Percentiles rank a stretch among this genome's conserved stretches.
Conservation (phyloP, 805 yeast genomes). For the Candida golubevii region DNA sequence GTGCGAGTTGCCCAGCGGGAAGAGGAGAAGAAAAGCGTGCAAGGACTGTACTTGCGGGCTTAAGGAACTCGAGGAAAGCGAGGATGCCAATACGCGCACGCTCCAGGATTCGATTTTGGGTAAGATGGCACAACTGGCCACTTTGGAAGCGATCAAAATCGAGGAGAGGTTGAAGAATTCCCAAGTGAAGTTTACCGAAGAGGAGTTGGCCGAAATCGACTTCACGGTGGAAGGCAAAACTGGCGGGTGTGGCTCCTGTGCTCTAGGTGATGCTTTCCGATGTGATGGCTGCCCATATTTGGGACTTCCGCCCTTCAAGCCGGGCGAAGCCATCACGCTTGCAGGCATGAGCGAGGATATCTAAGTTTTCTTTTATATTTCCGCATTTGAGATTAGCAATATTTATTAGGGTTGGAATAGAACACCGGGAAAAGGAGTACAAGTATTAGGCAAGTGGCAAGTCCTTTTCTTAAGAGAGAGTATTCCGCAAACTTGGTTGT, state of each 20-base stretch:
- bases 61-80: constrained; percentile 77
- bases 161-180: constrained; percentile 42
- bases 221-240: constrained; percentile 96
- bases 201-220: constrained; percentile 85
- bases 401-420: not conserved
- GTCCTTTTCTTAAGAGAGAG: no score
- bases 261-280: constrained; percentile 96
- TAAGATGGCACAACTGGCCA: constrained; percentile 48
- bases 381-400: constrained; percentile 4
- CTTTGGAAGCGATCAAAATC: constrained; percentile 49
- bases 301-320: constrained; percentile 97
- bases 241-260: constrained; percentile 96
- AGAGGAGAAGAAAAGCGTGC: constrained; percentile 85
- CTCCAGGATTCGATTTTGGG: constrained; percentile 44
- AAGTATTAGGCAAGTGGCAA: not conserved
- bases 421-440: no score
- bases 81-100: constrained; percentile 41
- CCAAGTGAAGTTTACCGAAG: constrained; percentile 49
- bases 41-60: constrained; percentile 98
- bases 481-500: no score
- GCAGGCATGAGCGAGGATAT: constrained; percentile 76
- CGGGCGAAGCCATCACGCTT: constrained; percentile 84
- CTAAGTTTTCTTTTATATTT: constrained; percentile 21
- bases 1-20: constrained; percentile 50
- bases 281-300: constrained; percentile 98